Evolutionary conservation across 495 filamentous ascomycete genomes (phyloP), one percentile per base, ranked within the genome.

Genomic region (Hyaloscypha hepaticicola): DNA sequence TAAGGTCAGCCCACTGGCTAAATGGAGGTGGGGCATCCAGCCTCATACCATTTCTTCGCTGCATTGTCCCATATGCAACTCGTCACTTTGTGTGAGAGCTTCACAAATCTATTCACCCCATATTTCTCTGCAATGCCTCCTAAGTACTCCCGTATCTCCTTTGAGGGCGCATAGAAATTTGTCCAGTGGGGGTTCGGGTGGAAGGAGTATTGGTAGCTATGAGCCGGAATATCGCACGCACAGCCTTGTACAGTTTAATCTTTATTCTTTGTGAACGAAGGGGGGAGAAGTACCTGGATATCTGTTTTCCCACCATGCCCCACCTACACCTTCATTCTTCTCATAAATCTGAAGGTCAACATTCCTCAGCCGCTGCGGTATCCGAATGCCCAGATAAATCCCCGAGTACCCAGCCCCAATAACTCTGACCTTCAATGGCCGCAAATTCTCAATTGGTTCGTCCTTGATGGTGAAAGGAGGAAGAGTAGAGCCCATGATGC

Each of bases 301-400:
- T 63, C 79, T 77, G 60, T 91, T 90, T 72, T 89, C 87, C 50
- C 83, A 85, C 88, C 88, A 92, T 0, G 88, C 89, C 0, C 89
- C 88, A 33, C 87, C 64, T 55, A 90, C 79, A 57, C 85, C 87
- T 0, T 75, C 74, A 67, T 91, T 93, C 77, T 91, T 91, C 74
- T 92, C 89, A 68, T 87, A 93, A 50, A 90, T 85, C 19, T 77
- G 76, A 28, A 87, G 66, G 45, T 85, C 75, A 24, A 86, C 70
- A 56, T 71, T 71, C 38, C 66, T 55, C 21, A 71, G 31, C 5
- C 61, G 55, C 31, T 71, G 63, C 11, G 69, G 69, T 24, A 71
- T 66, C 24, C 75, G 66, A 59, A 79, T 76, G 26, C 76, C 78
- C 3, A 73, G 60, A n/a, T 72, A 74, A 26, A 84, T 83, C 1